phyloP scores from a whole-genome alignment of 495 filamentous ascomycete species.

The Pyrenopolyporus hunteri region DNA sequence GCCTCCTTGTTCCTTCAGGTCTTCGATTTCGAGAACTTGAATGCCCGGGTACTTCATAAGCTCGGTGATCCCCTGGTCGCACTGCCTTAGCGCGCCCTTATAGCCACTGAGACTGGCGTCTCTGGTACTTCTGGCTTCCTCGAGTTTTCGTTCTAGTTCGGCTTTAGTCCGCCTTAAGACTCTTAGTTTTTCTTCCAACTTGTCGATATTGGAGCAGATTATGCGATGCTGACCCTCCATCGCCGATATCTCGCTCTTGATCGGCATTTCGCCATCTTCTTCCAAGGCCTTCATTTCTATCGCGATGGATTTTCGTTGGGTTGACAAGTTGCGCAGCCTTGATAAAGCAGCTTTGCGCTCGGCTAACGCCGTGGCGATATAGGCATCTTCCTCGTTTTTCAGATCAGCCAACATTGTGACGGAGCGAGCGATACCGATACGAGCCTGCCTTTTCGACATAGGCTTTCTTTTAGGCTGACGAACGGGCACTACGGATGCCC shows the following conservation, averaged over 20 bases:
- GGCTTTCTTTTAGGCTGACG: slow-evolving; percentile 65
- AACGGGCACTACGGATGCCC: slow-evolving; percentile 60
- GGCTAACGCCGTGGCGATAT: slow-evolving; percentile 62
- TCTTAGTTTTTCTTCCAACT: slow-evolving; percentile 65
- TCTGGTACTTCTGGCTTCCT: slow-evolving; percentile 64
- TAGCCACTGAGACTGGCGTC: slow-evolving; percentile 60
- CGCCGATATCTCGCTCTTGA: slow-evolving; percentile 40
- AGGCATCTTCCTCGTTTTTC: slow-evolving; percentile 71
- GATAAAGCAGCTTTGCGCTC: slow-evolving; percentile 64
- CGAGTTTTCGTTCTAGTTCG: slow-evolving; percentile 64
- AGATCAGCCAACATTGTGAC: slow-evolving; percentile 76
- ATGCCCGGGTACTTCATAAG: slow-evolving; percentile 61
- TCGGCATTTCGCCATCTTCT: slow-evolving; percentile 47
- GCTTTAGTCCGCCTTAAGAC: slow-evolving; percentile 69
- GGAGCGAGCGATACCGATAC: slow-evolving; percentile 70
- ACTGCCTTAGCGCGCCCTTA: slow-evolving; percentile 51
- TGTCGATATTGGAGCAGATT: slow-evolving; percentile 65
- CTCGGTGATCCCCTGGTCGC: slow-evolving; percentile 47
- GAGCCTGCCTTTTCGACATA: slow-evolving; percentile 67
- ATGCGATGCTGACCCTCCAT: slow-evolving; percentile 58
- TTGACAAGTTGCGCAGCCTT: slow-evolving; percentile 65
- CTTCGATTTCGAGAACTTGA: slow-evolving; percentile 49
- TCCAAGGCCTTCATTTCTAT: slow-evolving; percentile 50
- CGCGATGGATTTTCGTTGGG: slow-evolving; percentile 54
- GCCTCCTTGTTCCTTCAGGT: slow-evolving; percentile 34